phyloP scores from a whole-genome alignment of 306 rosid genomes.

The Citrullus colocynthis region DNA sequence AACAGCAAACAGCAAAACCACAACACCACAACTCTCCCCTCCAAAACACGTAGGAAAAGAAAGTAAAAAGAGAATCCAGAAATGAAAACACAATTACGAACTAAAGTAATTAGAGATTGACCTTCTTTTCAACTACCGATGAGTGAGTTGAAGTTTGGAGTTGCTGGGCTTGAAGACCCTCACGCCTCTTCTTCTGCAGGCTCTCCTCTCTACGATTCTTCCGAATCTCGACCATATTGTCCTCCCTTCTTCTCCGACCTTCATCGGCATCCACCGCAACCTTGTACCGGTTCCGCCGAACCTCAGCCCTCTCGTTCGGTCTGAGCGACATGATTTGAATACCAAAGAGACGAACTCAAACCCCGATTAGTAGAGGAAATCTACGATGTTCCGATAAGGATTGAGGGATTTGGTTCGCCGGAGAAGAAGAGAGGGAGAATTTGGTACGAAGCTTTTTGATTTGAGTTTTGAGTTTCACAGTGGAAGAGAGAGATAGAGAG shows the following conservation, averaged over 20 bases:
- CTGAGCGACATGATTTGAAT: slow-evolving; percentile 67
- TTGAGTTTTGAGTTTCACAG: slow-evolving; percentile 4
- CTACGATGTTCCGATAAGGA: background rate
- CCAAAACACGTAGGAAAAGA: background rate
- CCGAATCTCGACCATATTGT: slow-evolving; percentile 97
- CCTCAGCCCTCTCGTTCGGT: slow-evolving; percentile 80
- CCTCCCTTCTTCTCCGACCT: slow-evolving; percentile 93
- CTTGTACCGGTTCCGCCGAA: slow-evolving; percentile 91
- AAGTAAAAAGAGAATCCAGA: background rate
- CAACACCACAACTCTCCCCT: background rate
- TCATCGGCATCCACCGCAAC: slow-evolving; percentile 98
- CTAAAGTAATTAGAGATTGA: background rate
- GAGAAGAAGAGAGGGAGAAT: background rate
- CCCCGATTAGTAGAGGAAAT: background rate
- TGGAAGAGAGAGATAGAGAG: slow-evolving; percentile 1
- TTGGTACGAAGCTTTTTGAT: background rate
- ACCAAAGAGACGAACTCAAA: background rate
- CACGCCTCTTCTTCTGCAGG: slow-evolving; percentile 87
- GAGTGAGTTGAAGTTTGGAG: slow-evolving; percentile 21
- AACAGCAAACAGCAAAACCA: background rate
- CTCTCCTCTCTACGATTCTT: slow-evolving; percentile 92
- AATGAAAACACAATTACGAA: background rate
- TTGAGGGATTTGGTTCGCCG: background rate
- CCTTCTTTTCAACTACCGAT: slow-evolving; percentile 33
- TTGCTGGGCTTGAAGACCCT: slow-evolving; percentile 69